These are phyloP conservation scores for Hyparrhenia diplandra DNA, from an alignment of 176 grass and related monocot species.

Conservation along the genomic window DNA sequence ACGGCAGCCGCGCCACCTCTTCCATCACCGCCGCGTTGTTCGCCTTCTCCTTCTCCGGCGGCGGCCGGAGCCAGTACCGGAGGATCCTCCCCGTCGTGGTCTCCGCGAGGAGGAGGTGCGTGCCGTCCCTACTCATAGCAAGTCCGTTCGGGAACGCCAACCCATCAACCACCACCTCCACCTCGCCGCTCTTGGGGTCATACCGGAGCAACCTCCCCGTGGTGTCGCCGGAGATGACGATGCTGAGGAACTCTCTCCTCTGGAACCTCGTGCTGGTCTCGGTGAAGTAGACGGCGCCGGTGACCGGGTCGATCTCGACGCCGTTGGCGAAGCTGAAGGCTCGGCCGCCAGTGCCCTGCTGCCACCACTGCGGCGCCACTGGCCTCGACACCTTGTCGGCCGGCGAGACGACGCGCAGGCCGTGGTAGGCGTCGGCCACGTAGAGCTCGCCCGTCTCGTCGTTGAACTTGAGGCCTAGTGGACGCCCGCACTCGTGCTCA, in stretches of 20 bases:
- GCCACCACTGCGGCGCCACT: neutral
- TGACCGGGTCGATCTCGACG: slow-evolving; percentile 60
- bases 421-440: slow-evolving; percentile 52
- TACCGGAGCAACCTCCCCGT: slow-evolving; percentile 65
- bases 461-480: slow-evolving; percentile 59
- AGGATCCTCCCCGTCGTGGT: slow-evolving; percentile 54
- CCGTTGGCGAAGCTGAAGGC: slow-evolving; percentile 56
- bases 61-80: slow-evolving; percentile 37
- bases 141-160: slow-evolving; percentile 67
- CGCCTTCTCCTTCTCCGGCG: neutral
- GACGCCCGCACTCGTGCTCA: slow-evolving; percentile 79
- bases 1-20: slow-evolving; percentile 22
- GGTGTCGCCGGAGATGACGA: slow-evolving; percentile 47
- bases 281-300: slow-evolving; percentile 59
- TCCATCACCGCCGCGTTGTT: neutral
- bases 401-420: slow-evolving; percentile 32
- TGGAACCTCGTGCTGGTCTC: slow-evolving; percentile 56
- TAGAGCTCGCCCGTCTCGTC: neutral
- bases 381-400: neutral
- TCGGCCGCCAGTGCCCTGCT: neutral
- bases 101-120: slow-evolving; percentile 52
- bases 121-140: slow-evolving; percentile 46
- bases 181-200: slow-evolving; percentile 17
- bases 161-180: slow-evolving; percentile 39
- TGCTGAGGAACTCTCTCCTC: slow-evolving; percentile 57